phyloP scores from a whole-genome alignment of 1,139 yeast genomes.

The Debaryomyces robertsiae region DNA sequence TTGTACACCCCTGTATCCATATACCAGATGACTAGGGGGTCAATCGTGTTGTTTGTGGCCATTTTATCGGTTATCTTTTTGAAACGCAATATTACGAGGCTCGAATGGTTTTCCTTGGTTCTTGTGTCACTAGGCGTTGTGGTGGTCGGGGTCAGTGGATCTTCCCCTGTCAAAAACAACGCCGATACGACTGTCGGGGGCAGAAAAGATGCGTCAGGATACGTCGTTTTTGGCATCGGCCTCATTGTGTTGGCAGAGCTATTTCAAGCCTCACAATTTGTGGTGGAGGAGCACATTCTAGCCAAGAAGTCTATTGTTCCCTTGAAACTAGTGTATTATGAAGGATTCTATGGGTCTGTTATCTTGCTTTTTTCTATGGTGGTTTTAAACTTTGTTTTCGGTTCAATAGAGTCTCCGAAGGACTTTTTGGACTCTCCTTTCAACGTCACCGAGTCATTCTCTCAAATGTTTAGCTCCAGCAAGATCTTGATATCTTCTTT shows the following conservation, averaged over 20 bases:
- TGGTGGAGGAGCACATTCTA: conserved; percentile 72
- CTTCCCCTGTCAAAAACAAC: conserved; percentile 21
- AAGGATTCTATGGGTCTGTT: conserved; percentile 67
- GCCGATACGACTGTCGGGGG: conserved; percentile 20
- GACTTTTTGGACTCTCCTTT: conserved; percentile 52
- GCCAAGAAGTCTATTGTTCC: conserved; percentile 59
- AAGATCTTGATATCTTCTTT: conserved; percentile 55
- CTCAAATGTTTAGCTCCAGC: conserved; percentile 48
- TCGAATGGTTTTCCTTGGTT: conserved; percentile 70
- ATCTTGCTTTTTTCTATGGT: conserved; percentile 49
- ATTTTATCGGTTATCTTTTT: conserved; percentile 67
- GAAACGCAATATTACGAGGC: conserved; percentile 53
- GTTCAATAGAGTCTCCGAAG: conserved; percentile 31
- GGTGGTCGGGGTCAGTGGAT: conserved; percentile 73
- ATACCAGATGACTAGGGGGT: conserved; percentile 84
- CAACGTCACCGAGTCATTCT: conserved; percentile 55
- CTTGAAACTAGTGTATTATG: conserved; percentile 69
- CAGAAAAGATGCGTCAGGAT: conserved; percentile 4
- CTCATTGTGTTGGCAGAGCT: conserved; percentile 64
- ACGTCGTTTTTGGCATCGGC: conserved; percentile 55
- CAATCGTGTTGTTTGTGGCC: conserved; percentile 77
- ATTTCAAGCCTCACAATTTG: conserved; percentile 76
- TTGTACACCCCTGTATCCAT: conserved; percentile 78
- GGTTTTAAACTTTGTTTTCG: conserved; percentile 45
- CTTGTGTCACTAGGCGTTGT: conserved; percentile 69